Percentiles rank a stretch among this genome's conserved stretches.
These are phyloP conservation scores for Auricularia sp. DNA, from an alignment of 768 basidiomycete genomes.

Conservation along the genomic window DNA sequence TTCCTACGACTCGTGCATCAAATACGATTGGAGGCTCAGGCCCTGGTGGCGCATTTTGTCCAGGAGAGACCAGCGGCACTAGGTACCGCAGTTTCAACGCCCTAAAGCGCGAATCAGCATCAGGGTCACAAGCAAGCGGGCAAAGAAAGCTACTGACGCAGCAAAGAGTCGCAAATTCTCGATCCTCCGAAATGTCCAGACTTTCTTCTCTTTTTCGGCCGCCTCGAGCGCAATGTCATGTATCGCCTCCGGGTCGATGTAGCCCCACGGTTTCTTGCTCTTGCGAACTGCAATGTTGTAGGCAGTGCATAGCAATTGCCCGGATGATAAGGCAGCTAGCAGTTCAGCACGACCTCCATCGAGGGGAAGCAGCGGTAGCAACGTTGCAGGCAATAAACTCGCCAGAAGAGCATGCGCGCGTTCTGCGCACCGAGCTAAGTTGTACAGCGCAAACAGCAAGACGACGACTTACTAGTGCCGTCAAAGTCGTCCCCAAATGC, in stretches of 20 bases:
- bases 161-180: constrained; percentile 82
- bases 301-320: constrained; percentile 68
- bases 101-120: constrained; percentile 26
- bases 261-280: constrained; percentile 82
- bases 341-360: constrained; percentile 28
- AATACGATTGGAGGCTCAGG: constrained; percentile 48
- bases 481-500: constrained; percentile 47
- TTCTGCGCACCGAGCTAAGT: constrained; percentile 28
- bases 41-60: constrained; percentile 25
- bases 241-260: constrained; percentile 63
- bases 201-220: constrained; percentile 35
- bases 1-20: constrained; percentile 64
- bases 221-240: constrained; percentile 72
- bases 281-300: constrained; percentile 76
- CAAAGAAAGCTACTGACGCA: constrained; percentile 43
- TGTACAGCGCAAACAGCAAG: not conserved
- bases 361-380: constrained; percentile 33
- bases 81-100: constrained; percentile 78
- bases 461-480: constrained; percentile 31
- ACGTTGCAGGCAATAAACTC: constrained; percentile 46
- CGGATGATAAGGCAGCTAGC: constrained; percentile 54
- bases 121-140: not conserved
- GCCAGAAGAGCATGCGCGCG: constrained; percentile 55
- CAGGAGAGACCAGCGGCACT: constrained; percentile 54
- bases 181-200: constrained; percentile 78